phyloP scores from a whole-genome alignment of 1,139 yeast genomes.

The Schizosaccharomyces versatilis region DNA sequence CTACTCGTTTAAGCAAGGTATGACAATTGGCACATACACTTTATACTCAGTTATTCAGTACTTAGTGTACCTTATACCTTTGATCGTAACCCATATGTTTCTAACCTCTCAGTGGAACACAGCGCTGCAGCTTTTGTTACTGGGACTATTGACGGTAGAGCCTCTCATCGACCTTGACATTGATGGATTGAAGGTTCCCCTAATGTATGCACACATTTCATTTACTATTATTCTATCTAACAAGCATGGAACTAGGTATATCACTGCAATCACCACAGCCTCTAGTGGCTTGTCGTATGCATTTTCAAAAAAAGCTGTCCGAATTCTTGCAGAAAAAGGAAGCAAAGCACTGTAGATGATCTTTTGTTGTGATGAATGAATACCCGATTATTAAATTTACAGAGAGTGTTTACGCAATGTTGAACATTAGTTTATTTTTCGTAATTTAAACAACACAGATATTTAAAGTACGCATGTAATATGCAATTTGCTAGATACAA shows the following conservation, averaged over 20 bases:
- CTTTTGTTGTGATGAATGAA: no score
- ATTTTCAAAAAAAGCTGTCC: slow-evolving; percentile 45
- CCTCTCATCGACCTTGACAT: slow-evolving; percentile 31
- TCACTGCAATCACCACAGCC: slow-evolving; percentile 59
- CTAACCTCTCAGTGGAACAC: slow-evolving; percentile 27
- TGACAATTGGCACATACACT: not conserved
- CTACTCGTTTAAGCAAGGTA: slow-evolving; percentile 66
- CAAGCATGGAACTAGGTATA: slow-evolving; percentile 24
- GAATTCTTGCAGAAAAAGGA: slow-evolving; percentile 18
- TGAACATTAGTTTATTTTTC: no score
- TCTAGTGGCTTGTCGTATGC: slow-evolving; percentile 61
- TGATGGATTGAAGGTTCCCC: slow-evolving; percentile 5
- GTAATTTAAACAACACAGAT: no score
- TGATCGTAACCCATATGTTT: not conserved
- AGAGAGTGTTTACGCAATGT: no score
- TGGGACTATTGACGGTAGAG: slow-evolving; percentile 49
- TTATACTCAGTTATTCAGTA: slow-evolving; percentile 15
- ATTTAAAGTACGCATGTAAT: no score
- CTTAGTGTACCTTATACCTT: not conserved
- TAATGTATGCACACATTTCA: slow-evolving; percentile 10
- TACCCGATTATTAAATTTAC: no score
- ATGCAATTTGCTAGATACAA: no score
- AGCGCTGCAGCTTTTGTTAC: slow-evolving; percentile 71
- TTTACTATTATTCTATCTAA: not conserved
- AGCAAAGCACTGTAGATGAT: no score